These are phyloP conservation scores for Tetraselmis chui DNA, from an alignment of 139 green algal genomes.

Conservation along the genomic window DNA sequence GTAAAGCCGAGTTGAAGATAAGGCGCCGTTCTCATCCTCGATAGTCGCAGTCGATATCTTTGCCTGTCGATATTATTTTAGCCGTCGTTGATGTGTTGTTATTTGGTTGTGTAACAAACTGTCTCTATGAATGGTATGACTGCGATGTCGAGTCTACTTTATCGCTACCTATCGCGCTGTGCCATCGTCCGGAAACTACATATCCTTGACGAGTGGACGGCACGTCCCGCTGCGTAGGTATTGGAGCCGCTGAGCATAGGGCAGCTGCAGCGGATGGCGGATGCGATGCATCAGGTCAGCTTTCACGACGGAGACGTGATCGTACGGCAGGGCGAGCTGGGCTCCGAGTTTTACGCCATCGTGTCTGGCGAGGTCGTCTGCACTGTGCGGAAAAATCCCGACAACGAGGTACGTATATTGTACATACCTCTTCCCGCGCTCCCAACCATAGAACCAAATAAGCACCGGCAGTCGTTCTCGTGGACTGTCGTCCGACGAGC, in stretches of 20 bases:
- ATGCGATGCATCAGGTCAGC: constrained; percentile 17
- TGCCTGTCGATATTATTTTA: too few relatives aligned
- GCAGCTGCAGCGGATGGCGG: constrained; percentile 27
- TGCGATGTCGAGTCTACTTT: neutral
- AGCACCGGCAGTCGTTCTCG: too few relatives aligned
- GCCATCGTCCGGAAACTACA: neutral
- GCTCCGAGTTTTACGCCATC: constrained; percentile 37
- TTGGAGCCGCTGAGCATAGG: constrained; percentile 35
- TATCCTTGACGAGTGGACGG: too few relatives aligned
- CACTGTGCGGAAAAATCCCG: constrained; percentile 27
- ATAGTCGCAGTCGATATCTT: too few relatives aligned
- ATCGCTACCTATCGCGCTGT: constrained; percentile 2
- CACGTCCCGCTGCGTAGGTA: too few relatives aligned
- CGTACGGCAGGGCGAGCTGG: constrained; percentile 40
- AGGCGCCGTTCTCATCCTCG: too few relatives aligned
- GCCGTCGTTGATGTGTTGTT: too few relatives aligned
- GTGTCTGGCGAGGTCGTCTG: constrained; percentile 37
- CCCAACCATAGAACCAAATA: too few relatives aligned
- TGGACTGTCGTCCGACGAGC: too few relatives aligned
- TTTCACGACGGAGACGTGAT: constrained; percentile 47
- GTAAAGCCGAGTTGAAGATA: too few relatives aligned
- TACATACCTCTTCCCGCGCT: constrained; percentile 1
- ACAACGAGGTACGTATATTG: neutral
- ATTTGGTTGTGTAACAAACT: too few relatives aligned
- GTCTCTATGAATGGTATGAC: too few relatives aligned